Base-by-base conservation (phyloP, 2,329 filamentous ascomycete genomes). In the Penicillium sp. region DNA sequence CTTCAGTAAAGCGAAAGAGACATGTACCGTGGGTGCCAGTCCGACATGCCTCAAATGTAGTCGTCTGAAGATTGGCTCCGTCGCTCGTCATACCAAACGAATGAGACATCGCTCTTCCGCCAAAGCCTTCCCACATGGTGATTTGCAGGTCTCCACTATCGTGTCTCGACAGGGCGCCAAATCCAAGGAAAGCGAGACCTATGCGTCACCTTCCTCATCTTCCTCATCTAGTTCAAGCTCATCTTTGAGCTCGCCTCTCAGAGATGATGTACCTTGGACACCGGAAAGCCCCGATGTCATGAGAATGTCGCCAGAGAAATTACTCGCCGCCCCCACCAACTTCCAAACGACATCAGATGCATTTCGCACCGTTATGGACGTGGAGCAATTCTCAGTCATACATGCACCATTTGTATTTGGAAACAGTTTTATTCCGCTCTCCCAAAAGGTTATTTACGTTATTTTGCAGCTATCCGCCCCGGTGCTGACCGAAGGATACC, bases 331-430 rank as follows among this genome's bases (percentile, higher is more conserved):
- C 12, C 45, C 52, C 3, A 39, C 33, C 21, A 54, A 32, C 22
- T 45, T 61, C 3, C 51, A 51, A 46, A 60, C 54, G 3, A 53
- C 43, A 2, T 52, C 50, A 8, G 58, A 61, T 31, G 56, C 56
- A 1, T 40, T 61, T 9, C 57, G 53, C 38, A 57, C 52, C 9
- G 56, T 61, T 15, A 40, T 51, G 26, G 47, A 61, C 32, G 35
- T 52, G 15, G 51, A 61, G 17, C 53, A 60, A 28, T 61, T 61
- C 32, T 40, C 56, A 1, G 43, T 48, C 4, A 60, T 58, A 15
- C 58, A 60, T 52, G 38, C 53, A 50, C 58, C 57, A n/a, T 61
- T 58, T 22, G 46, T 51, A 51, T 33, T 53, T 34, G 57, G 58
- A 38, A n/a, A 43, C 1, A 58, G 54, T 35, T 61, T 61, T 21